Base-by-base conservation (phyloP, 2,329 filamentous ascomycete species). In the Talaromyces marneffei region DNA sequence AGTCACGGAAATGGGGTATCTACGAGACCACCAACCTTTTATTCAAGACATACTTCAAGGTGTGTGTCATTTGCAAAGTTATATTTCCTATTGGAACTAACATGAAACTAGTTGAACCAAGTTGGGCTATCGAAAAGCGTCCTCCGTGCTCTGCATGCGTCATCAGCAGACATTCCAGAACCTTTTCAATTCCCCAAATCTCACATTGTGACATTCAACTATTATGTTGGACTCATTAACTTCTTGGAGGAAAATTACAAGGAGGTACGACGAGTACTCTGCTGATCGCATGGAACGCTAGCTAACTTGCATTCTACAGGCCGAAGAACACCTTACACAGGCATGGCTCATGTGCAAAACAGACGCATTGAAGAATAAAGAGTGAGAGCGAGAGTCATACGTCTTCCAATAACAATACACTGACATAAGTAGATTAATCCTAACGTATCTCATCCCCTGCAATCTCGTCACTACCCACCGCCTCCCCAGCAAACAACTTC, bases 41-140 rank as follows among this genome's bases (percentile, higher is more conserved):
- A 14, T 99, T 99, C 85, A 97, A 97, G 77, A 97, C 92, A 1
- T 97, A 97, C 75, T 99, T 99, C 80, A 95, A 91, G 77, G 82
- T 82, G 74, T 40, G 57, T 35, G 23, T 46, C 6, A 20, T 31
- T 10, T 18, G n/a, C n/a, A n/a, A 37, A 33, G n/a, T n/a, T 4
- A 9, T 8, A 10, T 44, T 12, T 31, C 48, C 3, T 12, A n/a
- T 23, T 7, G 8, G 10, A 35, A 52, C 50, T 60, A 37, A 56
- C 50, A 64, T 66, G 60, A 59, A 18, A 31, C 61, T 69, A 83
- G 79, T 81, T 97, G 65, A 96, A 96, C 77, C 90, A 89, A 35
- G 88, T 95, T 61, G 87, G 86, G n/a, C 80, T 97, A 20, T 96
- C 88, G 18, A 92, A 94, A 72, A 97, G 94, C 66, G 88, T 97